Conservation (phyloP, 441 rosid species). For the Omphalea diandra region DNA sequence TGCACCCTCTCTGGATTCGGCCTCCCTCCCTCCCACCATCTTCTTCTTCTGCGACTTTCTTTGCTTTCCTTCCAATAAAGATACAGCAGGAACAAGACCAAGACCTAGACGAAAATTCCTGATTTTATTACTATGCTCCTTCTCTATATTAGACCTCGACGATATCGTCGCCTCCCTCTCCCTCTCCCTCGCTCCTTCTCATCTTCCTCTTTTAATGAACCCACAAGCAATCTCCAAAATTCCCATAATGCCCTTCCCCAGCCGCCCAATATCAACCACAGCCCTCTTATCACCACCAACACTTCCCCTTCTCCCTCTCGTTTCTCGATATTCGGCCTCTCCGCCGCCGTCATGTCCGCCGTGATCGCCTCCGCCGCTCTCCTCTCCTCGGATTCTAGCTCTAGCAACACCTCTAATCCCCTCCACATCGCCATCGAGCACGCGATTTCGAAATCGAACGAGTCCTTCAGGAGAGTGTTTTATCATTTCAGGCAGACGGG, state of each 20-base stretch:
- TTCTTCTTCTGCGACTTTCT: neutral
- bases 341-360: conserved; percentile 69
- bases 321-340: conserved; percentile 33
- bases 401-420: conserved; percentile 28
- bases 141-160: conserved; percentile 43
- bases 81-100: neutral
- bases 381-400: conserved; percentile 23
- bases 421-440: conserved; percentile 44
- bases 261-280: conserved; percentile 28
- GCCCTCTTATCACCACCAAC: conserved; percentile 15
- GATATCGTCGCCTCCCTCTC: conserved; percentile 29
- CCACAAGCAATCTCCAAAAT: conserved; percentile 33
- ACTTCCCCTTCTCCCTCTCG: conserved; percentile 8
- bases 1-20: no score
- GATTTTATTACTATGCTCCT: conserved; percentile 48
- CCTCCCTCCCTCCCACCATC: neutral
- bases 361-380: conserved; percentile 53
- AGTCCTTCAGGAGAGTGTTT: conserved; percentile 56
- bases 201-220: conserved; percentile 30
- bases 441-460: conserved; percentile 51
- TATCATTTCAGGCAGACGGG: conserved; percentile 71
- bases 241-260: conserved; percentile 30
- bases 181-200: conserved; percentile 22
- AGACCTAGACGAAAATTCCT: neutral
- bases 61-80: neutral